phyloP scores from a whole-genome alignment of 2,329 filamentous ascomycete species.

The Colletotrichum spaethianum region DNA sequence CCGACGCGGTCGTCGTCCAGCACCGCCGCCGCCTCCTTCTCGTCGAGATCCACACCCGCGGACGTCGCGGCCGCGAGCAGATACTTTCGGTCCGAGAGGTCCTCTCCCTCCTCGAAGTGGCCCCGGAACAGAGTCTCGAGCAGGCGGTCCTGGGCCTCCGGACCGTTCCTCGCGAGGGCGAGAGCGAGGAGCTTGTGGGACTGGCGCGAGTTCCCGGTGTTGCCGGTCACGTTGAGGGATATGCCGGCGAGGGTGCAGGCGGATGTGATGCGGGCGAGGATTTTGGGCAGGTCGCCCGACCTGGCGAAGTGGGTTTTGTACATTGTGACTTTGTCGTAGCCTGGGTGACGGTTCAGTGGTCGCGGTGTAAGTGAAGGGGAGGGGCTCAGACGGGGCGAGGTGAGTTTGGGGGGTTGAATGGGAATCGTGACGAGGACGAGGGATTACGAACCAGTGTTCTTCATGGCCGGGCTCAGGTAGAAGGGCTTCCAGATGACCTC shows the following conservation, averaged over 20 bases:
- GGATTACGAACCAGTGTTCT: slow-evolving; percentile 45
- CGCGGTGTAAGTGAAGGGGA: not conserved
- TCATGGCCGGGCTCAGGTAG: slow-evolving; percentile 57
- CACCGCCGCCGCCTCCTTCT: slow-evolving; percentile 30
- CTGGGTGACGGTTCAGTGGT: slow-evolving; percentile 39
- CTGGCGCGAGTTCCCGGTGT: slow-evolving; percentile 60
- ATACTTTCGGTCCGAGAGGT: slow-evolving; percentile 58
- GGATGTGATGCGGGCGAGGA: slow-evolving; percentile 50
- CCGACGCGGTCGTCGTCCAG: slow-evolving; percentile 49
- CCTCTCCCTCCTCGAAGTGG: slow-evolving; percentile 58
- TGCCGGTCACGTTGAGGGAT: slow-evolving; percentile 54
- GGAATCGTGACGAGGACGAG: not conserved
- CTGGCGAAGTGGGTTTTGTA: slow-evolving; percentile 46
- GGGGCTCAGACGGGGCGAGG: too few relatives aligned
- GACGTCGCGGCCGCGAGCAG: slow-evolving; percentile 53
- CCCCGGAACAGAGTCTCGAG: slow-evolving; percentile 58
- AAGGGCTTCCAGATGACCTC: slow-evolving; percentile 64
- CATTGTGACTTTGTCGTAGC: slow-evolving; percentile 54
- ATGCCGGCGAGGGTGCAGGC: slow-evolving; percentile 55
- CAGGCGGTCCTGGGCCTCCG: slow-evolving; percentile 55
- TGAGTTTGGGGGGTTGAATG: not conserved
- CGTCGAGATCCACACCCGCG: slow-evolving; percentile 49
- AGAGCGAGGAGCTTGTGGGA: slow-evolving; percentile 64
- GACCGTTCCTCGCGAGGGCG: slow-evolving; percentile 47
- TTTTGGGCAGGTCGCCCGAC: slow-evolving; percentile 43